Base-by-base conservation (phyloP, 2,329 filamentous ascomycete genomes). In the Zymoseptoria passerinii region DNA sequence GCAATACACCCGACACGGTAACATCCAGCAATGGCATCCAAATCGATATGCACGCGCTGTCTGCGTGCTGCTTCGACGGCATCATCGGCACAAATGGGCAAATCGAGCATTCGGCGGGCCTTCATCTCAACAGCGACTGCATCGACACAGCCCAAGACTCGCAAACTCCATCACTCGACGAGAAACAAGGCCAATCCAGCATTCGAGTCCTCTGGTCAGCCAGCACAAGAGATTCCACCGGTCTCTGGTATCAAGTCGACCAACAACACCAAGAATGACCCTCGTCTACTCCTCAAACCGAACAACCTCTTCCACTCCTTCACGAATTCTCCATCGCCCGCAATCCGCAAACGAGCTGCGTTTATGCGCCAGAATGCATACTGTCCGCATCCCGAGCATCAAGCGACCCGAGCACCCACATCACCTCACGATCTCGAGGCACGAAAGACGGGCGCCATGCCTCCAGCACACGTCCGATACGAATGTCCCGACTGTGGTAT, bases 401-500 rank as follows among this genome's bases (percentile, higher is more conserved):
- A 86, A 66, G 83, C 86, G 57, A 92, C 89, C 2, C 83, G 88
- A 63, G 72, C 86, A 4, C 82, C 89, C 0, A 81, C 80, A 55
- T 85, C 85, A 35, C 81, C 84, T 1, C 77, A 84, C 59, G 85
- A 88, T 65, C 78, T 82, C 9, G 85, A 89, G 71, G 80, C 80
- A 35, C 77, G 79, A 61, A 84, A 86, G 69, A 81, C 78, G 9
- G 84, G 82, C 23, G 68, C 75, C 48, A 74, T 84, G 61, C 81
- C 90, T 8, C 88, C 92, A 0, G 85, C 86, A 16, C 90, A 96
- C 74, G 90, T 96, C 55, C 81, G 88, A 66, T 96, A 95, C 70
- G 94, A 97, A 74, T 99, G 94, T 68, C 92, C 94, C 0, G 92
- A 99, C 73, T 99, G 94, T 68, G 94, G 94, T 13, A 83, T 97